Evolutionary conservation across 2,329 filamentous ascomycete species (phyloP), one percentile per base, ranked within the genome.

Genomic region (Lecanosticta acicola): DNA sequence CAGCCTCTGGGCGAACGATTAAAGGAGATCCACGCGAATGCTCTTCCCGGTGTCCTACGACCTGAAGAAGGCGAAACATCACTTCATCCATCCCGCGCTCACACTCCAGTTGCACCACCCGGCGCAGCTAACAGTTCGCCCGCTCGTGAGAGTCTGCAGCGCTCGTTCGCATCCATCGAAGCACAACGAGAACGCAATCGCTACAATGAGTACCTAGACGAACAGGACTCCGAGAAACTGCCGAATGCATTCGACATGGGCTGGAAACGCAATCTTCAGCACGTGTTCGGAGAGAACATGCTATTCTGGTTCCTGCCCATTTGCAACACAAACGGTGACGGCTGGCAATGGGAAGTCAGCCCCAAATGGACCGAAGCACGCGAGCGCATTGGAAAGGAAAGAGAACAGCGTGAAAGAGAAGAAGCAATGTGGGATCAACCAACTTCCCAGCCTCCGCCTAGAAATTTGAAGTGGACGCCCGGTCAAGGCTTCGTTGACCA

Each of bases 231-330:
- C 41, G 81, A 86, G 57, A 88, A 86, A 63, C 77, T 98, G 19
- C 93, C 93, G 1, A 90, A 93, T 62, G 93, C 90, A 2, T 98
- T 98, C 61, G 87, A 98, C 59, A 79, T 95, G 1, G 93, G 93
- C 48, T 84, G 84, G 77, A 81, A 78, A 47, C 78, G 77, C 34
- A 98, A 98, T 64, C 66, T 97, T 3, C 63, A 70, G 1, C 87
- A 95, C 63, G 76, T 98, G 2, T 88, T 98, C 55, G 93, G 93
- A 0, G 78, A 80, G 0, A 79, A 72, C 1, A 82, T 81, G 1
- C 67, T 79, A 19, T 72, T 93, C 7, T 97, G 93, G 91, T 70
- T 75, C 20, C 50, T 97, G 1, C 93, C 93, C 0, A 71, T 97
- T 37, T 81, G 79, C 66, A 97, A 85, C 61, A 94, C 89, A 1